phyloP scores from a whole-genome alignment of 169 alveolate species.

The Miamiensis avidus region DNA sequence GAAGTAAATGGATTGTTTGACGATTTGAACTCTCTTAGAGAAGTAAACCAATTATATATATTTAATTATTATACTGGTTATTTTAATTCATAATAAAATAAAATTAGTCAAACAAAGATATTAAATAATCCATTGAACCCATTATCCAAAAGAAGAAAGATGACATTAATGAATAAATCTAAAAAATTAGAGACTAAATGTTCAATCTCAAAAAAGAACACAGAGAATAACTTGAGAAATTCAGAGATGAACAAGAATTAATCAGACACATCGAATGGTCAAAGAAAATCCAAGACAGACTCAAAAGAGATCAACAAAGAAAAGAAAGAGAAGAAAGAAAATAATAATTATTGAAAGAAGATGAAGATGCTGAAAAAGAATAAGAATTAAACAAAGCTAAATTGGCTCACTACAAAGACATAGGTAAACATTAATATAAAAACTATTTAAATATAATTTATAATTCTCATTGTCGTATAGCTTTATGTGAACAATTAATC shows the following conservation, averaged over 20 bases:
- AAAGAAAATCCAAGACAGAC: neutral
- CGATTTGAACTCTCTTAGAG: neutral
- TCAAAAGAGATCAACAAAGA: neutral
- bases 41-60: neutral
- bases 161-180: neutral
- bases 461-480: neutral
- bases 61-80: too few species aligned
- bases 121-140: neutral
- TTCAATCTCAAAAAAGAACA: neutral
- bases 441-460: too few species aligned
- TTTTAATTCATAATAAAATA: too few species aligned
- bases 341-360: neutral
- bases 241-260: neutral
- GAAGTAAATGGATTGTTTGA: neutral
- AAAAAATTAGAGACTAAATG: neutral
- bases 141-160: neutral
- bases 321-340: neutral
- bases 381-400: neutral
- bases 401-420: neutral
- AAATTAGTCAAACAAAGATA: neutral
- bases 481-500: neutral
- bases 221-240: neutral
- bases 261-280: neutral
- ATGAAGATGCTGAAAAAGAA: neutral
- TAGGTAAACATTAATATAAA: neutral